These are phyloP conservation scores for Naganishia sp. DNA, from an alignment of 1,284 basidiomycete genomes.

Conservation along the genomic window DNA sequence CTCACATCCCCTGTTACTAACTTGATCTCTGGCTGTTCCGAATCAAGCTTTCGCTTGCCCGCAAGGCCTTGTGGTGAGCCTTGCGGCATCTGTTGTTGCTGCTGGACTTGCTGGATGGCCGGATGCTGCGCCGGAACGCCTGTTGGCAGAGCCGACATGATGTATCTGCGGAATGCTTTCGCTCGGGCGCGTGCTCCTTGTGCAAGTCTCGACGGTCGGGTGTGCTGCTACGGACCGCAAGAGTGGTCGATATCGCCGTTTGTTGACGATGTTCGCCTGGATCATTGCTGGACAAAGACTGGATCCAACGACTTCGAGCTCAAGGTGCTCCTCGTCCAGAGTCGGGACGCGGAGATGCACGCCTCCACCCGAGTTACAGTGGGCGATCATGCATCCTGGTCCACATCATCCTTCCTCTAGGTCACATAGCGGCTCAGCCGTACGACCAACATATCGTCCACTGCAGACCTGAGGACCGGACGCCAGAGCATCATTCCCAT, in stretches of 20 bases:
- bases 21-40: constrained; percentile 21
- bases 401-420: not conserved
- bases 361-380: not conserved
- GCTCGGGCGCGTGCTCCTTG: too few relatives aligned
- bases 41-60: constrained; percentile 22
- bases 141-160: constrained; percentile 16
- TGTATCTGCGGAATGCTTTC: not conserved
- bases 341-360: not conserved
- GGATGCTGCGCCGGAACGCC: constrained; percentile 18
- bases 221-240: too few relatives aligned
- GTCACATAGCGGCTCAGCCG: too few relatives aligned
- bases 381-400: not conserved
- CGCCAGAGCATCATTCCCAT: too few relatives aligned
- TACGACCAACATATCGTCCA: too few relatives aligned
- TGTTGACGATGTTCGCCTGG: constrained; percentile 10
- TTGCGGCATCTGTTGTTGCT: constrained; percentile 22
- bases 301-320: not conserved
- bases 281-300: not conserved
- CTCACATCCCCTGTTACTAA: not conserved
- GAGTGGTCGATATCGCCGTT: not conserved
- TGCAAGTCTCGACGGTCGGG: not conserved
- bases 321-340: not conserved
- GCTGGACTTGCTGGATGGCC: constrained; percentile 20
- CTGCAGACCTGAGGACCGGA: too few relatives aligned
- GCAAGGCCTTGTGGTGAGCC: constrained; percentile 15